A percentile compares a stretch with the other conserved stretches of the same genome.
Conservation (phyloP, 495 filamentous ascomycete species). For the Neurospora intermedia region DNA sequence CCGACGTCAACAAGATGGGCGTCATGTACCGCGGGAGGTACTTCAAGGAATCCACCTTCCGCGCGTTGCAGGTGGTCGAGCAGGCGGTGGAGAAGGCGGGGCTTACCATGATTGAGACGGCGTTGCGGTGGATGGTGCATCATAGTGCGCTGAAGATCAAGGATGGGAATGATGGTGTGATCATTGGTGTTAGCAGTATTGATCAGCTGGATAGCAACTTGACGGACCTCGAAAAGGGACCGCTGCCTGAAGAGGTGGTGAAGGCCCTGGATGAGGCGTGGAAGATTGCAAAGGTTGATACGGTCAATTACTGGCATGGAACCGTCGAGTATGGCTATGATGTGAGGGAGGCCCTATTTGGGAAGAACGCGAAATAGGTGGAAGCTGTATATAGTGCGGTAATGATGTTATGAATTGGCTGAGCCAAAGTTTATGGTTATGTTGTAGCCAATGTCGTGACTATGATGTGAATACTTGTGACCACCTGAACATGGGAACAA, state of each 20-base stretch:
- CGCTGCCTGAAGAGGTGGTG: conserved; percentile 75
- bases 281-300: conserved; percentile 53
- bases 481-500: not conserved
- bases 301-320: conserved; percentile 64
- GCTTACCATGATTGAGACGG: conserved; percentile 71
- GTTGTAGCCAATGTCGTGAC: not conserved
- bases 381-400: not conserved
- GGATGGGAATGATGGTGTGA: conserved; percentile 67
- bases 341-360: conserved; percentile 55
- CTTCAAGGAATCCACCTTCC: conserved; percentile 69
- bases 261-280: conserved; percentile 71
- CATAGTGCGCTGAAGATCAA: conserved; percentile 71
- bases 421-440: not conserved
- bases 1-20: conserved; percentile 40
- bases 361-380: conserved; percentile 21
- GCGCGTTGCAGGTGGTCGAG: conserved; percentile 64
- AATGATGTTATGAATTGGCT: not conserved
- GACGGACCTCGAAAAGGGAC: conserved; percentile 70
- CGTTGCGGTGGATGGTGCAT: conserved; percentile 68
- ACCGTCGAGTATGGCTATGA: conserved; percentile 69
- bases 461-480: not conserved
- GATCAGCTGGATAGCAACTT: conserved; percentile 69
- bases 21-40: conserved; percentile 65
- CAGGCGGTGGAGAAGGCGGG: conserved; percentile 61
- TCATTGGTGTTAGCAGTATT: conserved; percentile 69